Base-by-base conservation (phyloP, 768 basidiomycete genomes). In the Auriscalpium vulgare region DNA sequence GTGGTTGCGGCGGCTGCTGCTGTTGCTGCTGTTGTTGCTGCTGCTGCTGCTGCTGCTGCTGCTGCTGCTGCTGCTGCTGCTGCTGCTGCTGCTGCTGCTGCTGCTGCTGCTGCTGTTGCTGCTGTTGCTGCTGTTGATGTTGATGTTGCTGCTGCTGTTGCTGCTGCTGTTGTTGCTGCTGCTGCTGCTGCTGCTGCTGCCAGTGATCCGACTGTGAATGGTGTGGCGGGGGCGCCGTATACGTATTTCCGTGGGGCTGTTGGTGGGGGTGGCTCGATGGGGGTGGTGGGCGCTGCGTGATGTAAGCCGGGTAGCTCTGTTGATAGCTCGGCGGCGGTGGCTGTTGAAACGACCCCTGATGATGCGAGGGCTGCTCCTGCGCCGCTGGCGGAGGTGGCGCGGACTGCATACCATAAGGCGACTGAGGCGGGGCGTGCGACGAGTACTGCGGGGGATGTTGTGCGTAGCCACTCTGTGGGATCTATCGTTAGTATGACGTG, bases 341-440 rank as follows among this genome's bases (percentile, higher is more conserved):
- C 1, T 76, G 72, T 36, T 77, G 61, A 29, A 69, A 67, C 16
- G 73, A 66, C 52, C 73, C 64, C 47, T 74, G 66, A 47, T 73
- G 73, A 19, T 72, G 68, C 37, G 74, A 76, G 16, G 74, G 60
- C 45, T 76, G 75, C 51, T 79, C 76, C 51, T 76, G 72, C n/a
- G 73, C 58, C n/a, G 71, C 67, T 8, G 68, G 64, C 4, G 63
- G 57, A 34, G 70, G 66, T 7, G 34, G 65, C 62, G n/a, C 62
- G n/a, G 64, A 70, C 3, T 72, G 74, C 8, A 67, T 77, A 74
- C 48, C 73, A 65, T 59, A 73, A 62, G 62, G 62, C 8, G 64
- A 60, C 14, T 65, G 56, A 6, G 62, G 65, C 7, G 66, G 67
- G 62, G 76, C 75, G 56, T 79, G 77, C 11, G 75, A 70, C 13